phyloP scores from a whole-genome alignment of 129 eudicot genomes.

The Centrapalus pauciflorus region DNA sequence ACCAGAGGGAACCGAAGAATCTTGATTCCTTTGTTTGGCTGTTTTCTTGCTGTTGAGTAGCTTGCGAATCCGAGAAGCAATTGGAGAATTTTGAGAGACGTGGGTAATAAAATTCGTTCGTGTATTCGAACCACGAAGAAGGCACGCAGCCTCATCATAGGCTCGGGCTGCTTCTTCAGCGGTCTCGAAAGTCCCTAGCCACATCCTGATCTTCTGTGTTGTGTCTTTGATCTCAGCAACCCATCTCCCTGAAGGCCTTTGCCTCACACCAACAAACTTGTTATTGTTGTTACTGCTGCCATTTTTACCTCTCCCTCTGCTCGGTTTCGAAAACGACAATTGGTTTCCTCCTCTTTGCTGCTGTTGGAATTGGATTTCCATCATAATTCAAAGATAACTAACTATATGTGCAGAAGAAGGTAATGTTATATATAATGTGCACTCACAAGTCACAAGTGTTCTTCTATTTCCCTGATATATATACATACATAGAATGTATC shows the following conservation, averaged over 20 bases:
- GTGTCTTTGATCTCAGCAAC: constrained; percentile 95
- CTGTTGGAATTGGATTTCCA: constrained; percentile 71
- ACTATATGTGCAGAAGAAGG: too few relatives aligned
- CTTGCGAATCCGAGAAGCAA: constrained; percentile 63
- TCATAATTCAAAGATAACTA: not conserved
- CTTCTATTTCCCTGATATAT: constrained; percentile 26
- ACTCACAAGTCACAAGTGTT: constrained; percentile 19
- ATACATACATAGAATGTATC: constrained; percentile 14
- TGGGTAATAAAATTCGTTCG: constrained; percentile 63
- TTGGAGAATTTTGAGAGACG: constrained; percentile 61
- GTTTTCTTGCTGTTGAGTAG: constrained; percentile 62
- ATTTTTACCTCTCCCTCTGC: constrained; percentile 48
- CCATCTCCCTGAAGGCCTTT: constrained; percentile 90
- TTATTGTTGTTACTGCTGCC: constrained; percentile 22
- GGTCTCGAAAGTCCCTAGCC: constrained; percentile 84
- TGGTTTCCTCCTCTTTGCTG: constrained; percentile 24
- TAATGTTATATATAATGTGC: constrained; percentile 7
- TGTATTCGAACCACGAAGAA: constrained; percentile 72
- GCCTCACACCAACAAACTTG: constrained; percentile 85
- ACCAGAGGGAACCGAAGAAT: not conserved
- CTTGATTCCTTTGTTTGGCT: constrained; percentile 26
- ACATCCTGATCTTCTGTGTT: constrained; percentile 82
- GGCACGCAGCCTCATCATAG: constrained; percentile 81
- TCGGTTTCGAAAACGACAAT: constrained; percentile 21
- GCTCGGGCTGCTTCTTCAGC: constrained; percentile 93